Percentiles rank a stretch among this genome's conserved stretches.
phyloP scores from a whole-genome alignment of 805 yeast genomes.

The Candida gorgasii region DNA sequence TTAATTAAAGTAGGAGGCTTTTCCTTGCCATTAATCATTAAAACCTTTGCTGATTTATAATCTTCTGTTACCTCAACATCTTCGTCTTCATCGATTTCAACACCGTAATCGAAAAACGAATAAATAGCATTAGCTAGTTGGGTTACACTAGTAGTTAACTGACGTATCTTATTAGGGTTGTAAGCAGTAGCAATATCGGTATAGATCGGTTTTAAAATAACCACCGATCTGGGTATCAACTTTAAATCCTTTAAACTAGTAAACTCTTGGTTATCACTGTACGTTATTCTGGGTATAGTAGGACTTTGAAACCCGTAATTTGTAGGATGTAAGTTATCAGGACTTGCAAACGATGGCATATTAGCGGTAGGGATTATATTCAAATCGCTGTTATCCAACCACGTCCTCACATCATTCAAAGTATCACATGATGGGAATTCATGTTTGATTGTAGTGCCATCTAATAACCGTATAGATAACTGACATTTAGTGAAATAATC shows the following conservation, averaged over 20 bases:
- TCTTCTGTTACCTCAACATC: conserved; percentile 4
- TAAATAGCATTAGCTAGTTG: conserved; percentile 32
- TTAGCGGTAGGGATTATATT: conserved; percentile 42
- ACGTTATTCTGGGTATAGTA: conserved; percentile 49
- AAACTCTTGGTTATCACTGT: conserved; percentile 52
- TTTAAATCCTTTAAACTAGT: conserved; percentile 53
- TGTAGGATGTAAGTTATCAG: conserved; percentile 59
- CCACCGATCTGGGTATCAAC: conserved; percentile 69
- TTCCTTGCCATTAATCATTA: conserved; percentile 11
- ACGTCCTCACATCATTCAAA: conserved; percentile 58
- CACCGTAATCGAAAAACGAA: conserved; percentile 45
- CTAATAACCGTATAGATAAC: conserved; percentile 62
- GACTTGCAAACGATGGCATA: conserved; percentile 53
- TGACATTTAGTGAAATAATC: conserved; percentile 27
- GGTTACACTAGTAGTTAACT: conserved; percentile 12
- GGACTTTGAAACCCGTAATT: conserved; percentile 40
- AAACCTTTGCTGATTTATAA: conserved; percentile 12
- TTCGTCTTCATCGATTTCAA: conserved; percentile 19
- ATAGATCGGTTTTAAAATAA: conserved; percentile 66
- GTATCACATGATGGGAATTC: conserved; percentile 48
- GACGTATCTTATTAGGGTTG: conserved; percentile 10
- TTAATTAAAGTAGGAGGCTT: conserved; percentile 14
- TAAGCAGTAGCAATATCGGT: conserved; percentile 21
- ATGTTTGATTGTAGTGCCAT: conserved; percentile 60
- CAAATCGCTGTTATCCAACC: conserved; percentile 45